A percentile compares a stretch with the other conserved stretches of the same genome.
phyloP scores from a whole-genome alignment of 345 rosid genomes.

The Carallia brachiata region DNA sequence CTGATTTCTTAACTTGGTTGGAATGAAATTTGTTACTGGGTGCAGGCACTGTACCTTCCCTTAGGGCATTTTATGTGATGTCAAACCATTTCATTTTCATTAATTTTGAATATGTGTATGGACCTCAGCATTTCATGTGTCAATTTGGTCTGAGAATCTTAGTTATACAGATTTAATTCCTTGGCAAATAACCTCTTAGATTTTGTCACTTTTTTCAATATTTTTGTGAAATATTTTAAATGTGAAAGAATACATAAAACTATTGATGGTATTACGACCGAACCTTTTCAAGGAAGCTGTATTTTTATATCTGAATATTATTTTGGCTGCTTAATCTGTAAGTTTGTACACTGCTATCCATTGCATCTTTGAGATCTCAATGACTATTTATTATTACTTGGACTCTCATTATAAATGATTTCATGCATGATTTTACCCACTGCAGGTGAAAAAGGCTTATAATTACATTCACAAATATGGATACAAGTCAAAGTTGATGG shows the following conservation, averaged over 20 bases:
- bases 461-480: conserved; percentile 95
- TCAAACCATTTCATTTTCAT: neutral
- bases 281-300: too few relatives aligned
- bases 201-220: too few relatives aligned
- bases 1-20: neutral
- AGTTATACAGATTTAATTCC: too few relatives aligned
- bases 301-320: too few relatives aligned
- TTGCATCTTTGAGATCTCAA: neutral
- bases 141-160: too few relatives aligned
- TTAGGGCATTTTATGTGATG: neutral
- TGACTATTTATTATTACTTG: neutral
- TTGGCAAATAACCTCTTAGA: too few relatives aligned
- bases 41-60: neutral
- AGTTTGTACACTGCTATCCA: neutral
- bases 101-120: too few relatives aligned
- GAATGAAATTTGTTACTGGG: neutral
- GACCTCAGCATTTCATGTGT: too few relatives aligned
- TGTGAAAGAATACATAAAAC: too few relatives aligned
- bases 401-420: neutral
- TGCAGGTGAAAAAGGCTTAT: conserved; percentile 64
- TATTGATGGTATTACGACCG: too few relatives aligned
- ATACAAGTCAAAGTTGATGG: conserved; percentile 90
- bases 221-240: too few relatives aligned
- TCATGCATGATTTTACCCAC: neutral
- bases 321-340: neutral